phyloP scores from a whole-genome alignment of 352 stramenopile genomes.

The Salisapilia sapeloensis region DNA sequence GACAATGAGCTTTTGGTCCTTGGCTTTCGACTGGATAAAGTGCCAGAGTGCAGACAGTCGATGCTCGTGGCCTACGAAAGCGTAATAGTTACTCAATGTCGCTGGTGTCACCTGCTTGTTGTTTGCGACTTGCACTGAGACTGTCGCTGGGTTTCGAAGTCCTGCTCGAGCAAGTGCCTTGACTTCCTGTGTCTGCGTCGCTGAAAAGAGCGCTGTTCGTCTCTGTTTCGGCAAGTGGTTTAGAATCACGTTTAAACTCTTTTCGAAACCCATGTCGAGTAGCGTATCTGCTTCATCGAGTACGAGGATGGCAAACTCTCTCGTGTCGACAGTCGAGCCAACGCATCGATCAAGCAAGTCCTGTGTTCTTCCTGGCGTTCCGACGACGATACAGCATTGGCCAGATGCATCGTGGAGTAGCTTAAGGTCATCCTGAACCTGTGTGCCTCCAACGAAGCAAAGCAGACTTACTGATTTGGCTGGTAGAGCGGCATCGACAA shows the following conservation, averaged over 20 bases:
- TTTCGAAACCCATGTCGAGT: constrained; percentile 95
- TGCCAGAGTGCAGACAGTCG: constrained; percentile 86
- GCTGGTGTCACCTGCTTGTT: constrained; percentile 61
- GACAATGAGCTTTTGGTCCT: constrained; percentile 88
- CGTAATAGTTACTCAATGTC: constrained; percentile 90
- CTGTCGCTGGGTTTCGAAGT: constrained; percentile 95
- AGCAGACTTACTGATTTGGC: constrained; percentile 63
- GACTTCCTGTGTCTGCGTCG: constrained; percentile 90
- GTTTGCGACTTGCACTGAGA: constrained; percentile 92
- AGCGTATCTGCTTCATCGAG: constrained; percentile 99
- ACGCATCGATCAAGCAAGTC: constrained; percentile 80
- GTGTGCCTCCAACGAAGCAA: constrained; percentile 84
- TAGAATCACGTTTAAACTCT: constrained; percentile 92
- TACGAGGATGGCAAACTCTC: constrained; percentile 94
- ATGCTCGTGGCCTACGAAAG: constrained; percentile 86
- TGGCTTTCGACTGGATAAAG: constrained; percentile 84
- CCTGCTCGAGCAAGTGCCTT: constrained; percentile 90
- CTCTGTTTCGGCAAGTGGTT: constrained; percentile 93
- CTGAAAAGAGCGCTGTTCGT: constrained; percentile 86
- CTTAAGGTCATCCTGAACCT: constrained; percentile 70
- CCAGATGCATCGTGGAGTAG: constrained; percentile 33
- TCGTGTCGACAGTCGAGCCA: constrained; percentile 63
- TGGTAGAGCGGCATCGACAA: constrained; percentile 37
- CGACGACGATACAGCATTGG: constrained; percentile 62
- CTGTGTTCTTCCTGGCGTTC: constrained; percentile 68